These are phyloP conservation scores for Sugiyamaella xylanicola DNA, from an alignment of 1,139 yeast species.

Conservation along the genomic window DNA sequence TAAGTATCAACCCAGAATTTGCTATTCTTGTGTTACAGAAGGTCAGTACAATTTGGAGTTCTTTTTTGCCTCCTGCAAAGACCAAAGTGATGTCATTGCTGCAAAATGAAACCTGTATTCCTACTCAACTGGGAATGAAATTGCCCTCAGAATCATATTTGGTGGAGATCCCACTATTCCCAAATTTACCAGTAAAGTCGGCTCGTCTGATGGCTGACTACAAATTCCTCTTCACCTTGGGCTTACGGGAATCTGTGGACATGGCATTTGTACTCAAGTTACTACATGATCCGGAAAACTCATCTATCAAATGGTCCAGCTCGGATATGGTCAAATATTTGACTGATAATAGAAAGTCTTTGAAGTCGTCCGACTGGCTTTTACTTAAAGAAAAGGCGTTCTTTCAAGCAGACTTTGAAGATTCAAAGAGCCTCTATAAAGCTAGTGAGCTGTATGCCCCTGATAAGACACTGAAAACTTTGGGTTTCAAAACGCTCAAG, in stretches of 20 bases:
- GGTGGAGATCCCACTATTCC: slow-evolving; percentile 42
- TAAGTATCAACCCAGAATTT: slow-evolving; percentile 34
- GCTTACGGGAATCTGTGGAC: slow-evolving; percentile 46
- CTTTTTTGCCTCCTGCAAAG: slow-evolving; percentile 25
- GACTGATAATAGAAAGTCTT: slow-evolving; percentile 33
- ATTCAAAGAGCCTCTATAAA: slow-evolving; percentile 19
- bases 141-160: slow-evolving; percentile 43
- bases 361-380: slow-evolving; percentile 40
- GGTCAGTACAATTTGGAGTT: slow-evolving; percentile 37
- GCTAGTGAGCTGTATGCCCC: slow-evolving; percentile 43
- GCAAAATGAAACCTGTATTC: slow-evolving; percentile 38
- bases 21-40: slow-evolving; percentile 36
- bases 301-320: slow-evolving; percentile 42
- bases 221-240: slow-evolving; percentile 39
- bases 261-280: slow-evolving; percentile 45
- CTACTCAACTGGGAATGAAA: slow-evolving; percentile 46
- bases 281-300: slow-evolving; percentile 35
- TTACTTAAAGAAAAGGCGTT: slow-evolving; percentile 38
- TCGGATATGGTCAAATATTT: slow-evolving; percentile 44
- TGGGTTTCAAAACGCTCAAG: slow-evolving; percentile 40
- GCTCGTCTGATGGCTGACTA: slow-evolving; percentile 35
- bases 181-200: slow-evolving; percentile 43
- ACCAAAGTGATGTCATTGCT: slow-evolving; percentile 30
- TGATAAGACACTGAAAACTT: slow-evolving; percentile 30
- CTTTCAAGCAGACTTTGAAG: slow-evolving; percentile 33